A percentile compares a stretch with the other conserved stretches of the same genome.
These are phyloP conservation scores for Sporisorium graminicola DNA, from an alignment of 1,284 basidiomycete genomes.

Conservation along the genomic window DNA sequence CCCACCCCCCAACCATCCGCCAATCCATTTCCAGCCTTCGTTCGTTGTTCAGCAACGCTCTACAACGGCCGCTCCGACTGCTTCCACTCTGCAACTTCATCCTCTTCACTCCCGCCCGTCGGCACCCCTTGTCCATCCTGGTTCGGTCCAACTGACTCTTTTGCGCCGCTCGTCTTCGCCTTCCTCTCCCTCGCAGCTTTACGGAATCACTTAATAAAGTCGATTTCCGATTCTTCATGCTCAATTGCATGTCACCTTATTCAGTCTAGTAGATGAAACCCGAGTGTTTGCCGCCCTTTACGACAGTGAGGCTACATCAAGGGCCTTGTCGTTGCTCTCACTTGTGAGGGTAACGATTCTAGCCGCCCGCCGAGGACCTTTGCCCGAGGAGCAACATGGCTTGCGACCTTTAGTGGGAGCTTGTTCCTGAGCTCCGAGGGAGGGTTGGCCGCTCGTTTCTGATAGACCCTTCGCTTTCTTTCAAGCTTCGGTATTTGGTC, in stretches of 20 bases:
- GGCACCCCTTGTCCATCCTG: background rate
- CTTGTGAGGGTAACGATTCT: slow-evolving; percentile 44
- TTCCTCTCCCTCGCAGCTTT: slow-evolving; percentile 53
- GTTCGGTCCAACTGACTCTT: slow-evolving; percentile 31
- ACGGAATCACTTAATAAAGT: slow-evolving; percentile 69
- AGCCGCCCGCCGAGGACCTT: slow-evolving; percentile 67
- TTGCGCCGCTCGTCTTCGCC: background rate
- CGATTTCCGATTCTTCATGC: slow-evolving; percentile 67
- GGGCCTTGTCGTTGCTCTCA: slow-evolving; percentile 49
- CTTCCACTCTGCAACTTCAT: background rate
- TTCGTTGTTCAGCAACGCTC: no score
- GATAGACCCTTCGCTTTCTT: slow-evolving; percentile 54
- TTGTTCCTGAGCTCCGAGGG: slow-evolving; percentile 65
- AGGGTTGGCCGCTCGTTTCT: slow-evolving; percentile 67
- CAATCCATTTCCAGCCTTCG: background rate
- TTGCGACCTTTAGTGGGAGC: slow-evolving; percentile 64
- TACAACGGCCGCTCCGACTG: slow-evolving; percentile 1
- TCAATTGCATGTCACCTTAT: slow-evolving; percentile 67
- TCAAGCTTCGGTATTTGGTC: slow-evolving; percentile 21
- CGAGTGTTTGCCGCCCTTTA: slow-evolving; percentile 65
- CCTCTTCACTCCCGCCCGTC: background rate
- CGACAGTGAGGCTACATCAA: slow-evolving; percentile 62
- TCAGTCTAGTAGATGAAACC: slow-evolving; percentile 67
- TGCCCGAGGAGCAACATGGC: slow-evolving; percentile 62
- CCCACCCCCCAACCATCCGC: slow-evolving; percentile 30